phyloP scores from a whole-genome alignment of 495 filamentous ascomycete species.

The Tirmania nivea region DNA sequence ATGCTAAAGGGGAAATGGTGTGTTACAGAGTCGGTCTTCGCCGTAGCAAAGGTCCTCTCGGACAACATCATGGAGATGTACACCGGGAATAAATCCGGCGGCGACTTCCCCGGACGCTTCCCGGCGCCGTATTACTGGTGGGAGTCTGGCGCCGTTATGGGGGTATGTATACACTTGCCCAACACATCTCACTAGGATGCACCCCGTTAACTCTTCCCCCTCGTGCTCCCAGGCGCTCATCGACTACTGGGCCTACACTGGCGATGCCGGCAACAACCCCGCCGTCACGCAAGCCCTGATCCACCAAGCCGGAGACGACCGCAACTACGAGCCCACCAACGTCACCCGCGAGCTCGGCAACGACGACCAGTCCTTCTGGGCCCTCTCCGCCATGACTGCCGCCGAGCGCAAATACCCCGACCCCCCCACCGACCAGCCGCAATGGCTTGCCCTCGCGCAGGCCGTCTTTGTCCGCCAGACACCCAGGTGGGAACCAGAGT shows the following conservation, averaged over 20 bases:
- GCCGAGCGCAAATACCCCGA: conserved; percentile 54
- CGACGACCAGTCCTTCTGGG: conserved; percentile 77
- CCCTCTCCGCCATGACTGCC: conserved; percentile 46
- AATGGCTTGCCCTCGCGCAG: conserved; percentile 56
- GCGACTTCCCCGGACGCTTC: background rate
- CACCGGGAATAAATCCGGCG: background rate
- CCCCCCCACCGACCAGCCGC: conserved; percentile 30
- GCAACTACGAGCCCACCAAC: conserved; percentile 49
- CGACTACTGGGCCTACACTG: conserved; percentile 60
- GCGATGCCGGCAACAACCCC: conserved; percentile 47
- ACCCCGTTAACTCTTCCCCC: background rate
- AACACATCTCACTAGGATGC: background rate
- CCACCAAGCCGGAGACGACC: conserved; percentile 39
- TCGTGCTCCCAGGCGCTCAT: conserved; percentile 23
- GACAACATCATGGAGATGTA: background rate
- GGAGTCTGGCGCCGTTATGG: conserved; percentile 19
- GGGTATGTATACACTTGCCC: conserved; percentile 9
- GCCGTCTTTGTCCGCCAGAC: conserved; percentile 56
- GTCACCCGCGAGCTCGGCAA: conserved; percentile 60
- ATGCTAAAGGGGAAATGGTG: too few species aligned
- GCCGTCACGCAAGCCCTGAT: conserved; percentile 40
- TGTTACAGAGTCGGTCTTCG: background rate
- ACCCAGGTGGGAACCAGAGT: conserved; percentile 42
- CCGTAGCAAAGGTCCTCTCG: background rate
- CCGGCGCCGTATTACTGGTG: conserved; percentile 11